Percentiles rank a stretch among this genome's conserved stretches.
phyloP scores from a whole-genome alignment of 345 rosid species.

The Raphanus sativus region DNA sequence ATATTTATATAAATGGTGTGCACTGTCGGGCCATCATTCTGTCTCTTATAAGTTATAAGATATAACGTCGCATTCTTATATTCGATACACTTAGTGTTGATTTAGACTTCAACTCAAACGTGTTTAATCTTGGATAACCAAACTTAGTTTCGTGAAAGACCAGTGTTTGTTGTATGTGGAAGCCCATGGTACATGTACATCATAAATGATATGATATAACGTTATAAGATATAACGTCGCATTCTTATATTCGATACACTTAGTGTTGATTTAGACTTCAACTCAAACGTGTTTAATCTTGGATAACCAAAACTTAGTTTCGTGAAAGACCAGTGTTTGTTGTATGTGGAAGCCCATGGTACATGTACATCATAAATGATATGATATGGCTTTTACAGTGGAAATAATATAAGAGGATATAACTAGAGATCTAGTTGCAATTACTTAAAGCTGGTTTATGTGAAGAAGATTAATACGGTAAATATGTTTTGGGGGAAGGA shows the following conservation, averaged over 20 bases:
- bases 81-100: background rate
- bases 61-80: constrained; percentile 20
- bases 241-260: constrained; percentile 3
- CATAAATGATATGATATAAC: background rate
- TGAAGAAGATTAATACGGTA: background rate
- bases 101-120: background rate
- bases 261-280: background rate
- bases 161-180: background rate
- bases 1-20: background rate
- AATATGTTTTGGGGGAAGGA: background rate
- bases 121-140: background rate
- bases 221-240: constrained; percentile 12
- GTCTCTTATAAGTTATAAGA: constrained; percentile 16
- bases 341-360: background rate
- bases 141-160: background rate
- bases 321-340: background rate
- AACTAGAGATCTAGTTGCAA: background rate
- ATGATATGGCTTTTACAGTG: background rate
- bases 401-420: background rate
- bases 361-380: background rate
- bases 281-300: constrained; percentile 4
- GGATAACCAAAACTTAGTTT: background rate
- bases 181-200: background rate
- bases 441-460: background rate
- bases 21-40: constrained; percentile 30